Evolutionary conservation across 2,329 filamentous ascomycete genomes (phyloP).

Genomic region (Colletotrichum truncatum): DNA sequence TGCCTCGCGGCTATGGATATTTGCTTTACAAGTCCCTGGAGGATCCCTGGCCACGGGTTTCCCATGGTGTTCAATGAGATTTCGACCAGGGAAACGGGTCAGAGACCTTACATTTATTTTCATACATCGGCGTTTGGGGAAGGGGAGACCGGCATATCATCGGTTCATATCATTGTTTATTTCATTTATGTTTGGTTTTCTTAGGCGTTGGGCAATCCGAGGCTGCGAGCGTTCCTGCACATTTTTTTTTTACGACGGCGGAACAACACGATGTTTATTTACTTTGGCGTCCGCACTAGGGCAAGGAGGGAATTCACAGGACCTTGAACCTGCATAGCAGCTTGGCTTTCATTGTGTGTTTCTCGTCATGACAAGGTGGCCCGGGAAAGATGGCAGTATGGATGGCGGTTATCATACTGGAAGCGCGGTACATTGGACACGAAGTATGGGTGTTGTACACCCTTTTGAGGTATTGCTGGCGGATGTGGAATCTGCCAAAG

Average conservation of each 20-base stretch:
- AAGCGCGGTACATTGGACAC: slow-evolving; percentile 1
- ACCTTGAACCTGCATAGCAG: slow-evolving; percentile 26
- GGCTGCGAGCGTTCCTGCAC: not conserved
- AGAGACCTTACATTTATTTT: not conserved
- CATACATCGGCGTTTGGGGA: slow-evolving; percentile 27
- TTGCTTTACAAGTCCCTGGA: not conserved
- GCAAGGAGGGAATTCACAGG: slow-evolving; percentile 23
- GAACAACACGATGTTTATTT: not conserved
- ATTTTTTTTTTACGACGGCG: not conserved
- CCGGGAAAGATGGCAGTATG: not conserved
- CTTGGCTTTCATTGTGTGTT: slow-evolving; percentile 27
- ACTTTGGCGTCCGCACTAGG: slow-evolving; percentile 7
- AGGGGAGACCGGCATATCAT: slow-evolving; percentile 4
- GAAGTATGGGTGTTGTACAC: not conserved
- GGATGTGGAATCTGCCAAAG: not conserved
- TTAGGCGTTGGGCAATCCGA: slow-evolving; percentile 6
- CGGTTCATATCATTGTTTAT: not conserved
- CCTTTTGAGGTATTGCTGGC: slow-evolving; percentile 7
- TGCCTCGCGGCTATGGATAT: slow-evolving; percentile 19
- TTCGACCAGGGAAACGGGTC: not conserved
- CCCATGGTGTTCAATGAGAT: not conserved
- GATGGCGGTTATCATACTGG: not conserved
- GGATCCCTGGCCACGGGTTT: not conserved
- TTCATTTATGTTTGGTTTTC: not conserved
- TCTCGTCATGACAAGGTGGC: not conserved